phyloP scores from a whole-genome alignment of 2,329 filamentous ascomycete species.

The Polychaeton citri region DNA sequence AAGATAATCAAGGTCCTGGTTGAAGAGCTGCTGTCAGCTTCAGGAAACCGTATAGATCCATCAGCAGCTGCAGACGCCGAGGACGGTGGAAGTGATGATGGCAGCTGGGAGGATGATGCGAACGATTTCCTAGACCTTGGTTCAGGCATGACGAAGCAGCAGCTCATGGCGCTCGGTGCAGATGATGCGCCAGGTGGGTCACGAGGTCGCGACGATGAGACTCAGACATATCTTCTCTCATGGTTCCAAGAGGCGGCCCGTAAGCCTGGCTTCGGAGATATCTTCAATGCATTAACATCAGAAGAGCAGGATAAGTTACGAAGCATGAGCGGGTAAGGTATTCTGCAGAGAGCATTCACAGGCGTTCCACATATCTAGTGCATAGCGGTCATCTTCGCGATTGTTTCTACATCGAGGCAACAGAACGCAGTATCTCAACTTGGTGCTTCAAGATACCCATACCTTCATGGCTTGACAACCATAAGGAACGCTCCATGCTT shows the following conservation, averaged over 20 bases:
- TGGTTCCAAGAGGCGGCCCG: slow-evolving; percentile 55
- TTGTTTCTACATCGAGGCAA: no score
- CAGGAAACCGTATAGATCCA: slow-evolving; percentile 43
- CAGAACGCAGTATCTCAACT: no score
- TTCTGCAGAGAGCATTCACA: neutral
- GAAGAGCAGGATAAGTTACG: slow-evolving; percentile 42
- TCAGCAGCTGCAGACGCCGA: slow-evolving; percentile 53
- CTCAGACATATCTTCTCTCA: slow-evolving; percentile 66
- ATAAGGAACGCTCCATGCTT: no score
- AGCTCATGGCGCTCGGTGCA: slow-evolving; percentile 66
- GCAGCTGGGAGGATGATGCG: slow-evolving; percentile 70
- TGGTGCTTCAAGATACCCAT: no score
- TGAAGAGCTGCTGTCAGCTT: slow-evolving; percentile 75
- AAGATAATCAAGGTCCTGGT: slow-evolving; percentile 96
- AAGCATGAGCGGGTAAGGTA: slow-evolving; percentile 10
- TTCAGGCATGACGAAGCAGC: slow-evolving; percentile 39
- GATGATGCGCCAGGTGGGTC: slow-evolving; percentile 34
- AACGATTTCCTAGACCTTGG: slow-evolving; percentile 62
- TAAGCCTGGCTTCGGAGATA: slow-evolving; percentile 41
- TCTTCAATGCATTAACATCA: slow-evolving; percentile 41
- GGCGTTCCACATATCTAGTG: no score
- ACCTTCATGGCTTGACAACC: no score
- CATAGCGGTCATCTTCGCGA: no score
- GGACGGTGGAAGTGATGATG: slow-evolving; percentile 53
- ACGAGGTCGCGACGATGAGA: slow-evolving; percentile 76